Conservation (phyloP, 2,329 filamentous ascomycete species). For the Xylaria sp. region DNA sequence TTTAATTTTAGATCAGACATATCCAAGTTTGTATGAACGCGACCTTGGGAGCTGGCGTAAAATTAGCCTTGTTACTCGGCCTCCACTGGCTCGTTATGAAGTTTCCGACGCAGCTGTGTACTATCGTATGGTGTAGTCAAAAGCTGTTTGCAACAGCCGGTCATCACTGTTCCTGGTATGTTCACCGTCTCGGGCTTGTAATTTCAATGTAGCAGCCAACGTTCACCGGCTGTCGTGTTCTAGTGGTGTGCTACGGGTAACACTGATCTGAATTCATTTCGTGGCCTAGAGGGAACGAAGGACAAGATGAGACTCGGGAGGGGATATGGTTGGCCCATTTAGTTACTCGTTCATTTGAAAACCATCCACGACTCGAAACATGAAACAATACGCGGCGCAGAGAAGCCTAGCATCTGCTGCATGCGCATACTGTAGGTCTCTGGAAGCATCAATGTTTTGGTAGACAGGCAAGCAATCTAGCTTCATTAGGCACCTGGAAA, state of each 20-base stretch:
- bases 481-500: background rate
- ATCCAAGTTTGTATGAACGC: background rate
- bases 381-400: background rate
- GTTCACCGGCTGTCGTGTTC: too few species aligned
- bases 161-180: background rate
- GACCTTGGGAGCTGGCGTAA: background rate
- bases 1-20: background rate
- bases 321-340: background rate
- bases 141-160: background rate
- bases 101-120: background rate
- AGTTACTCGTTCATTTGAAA: background rate
- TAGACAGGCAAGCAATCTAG: background rate
- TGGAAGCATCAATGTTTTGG: background rate
- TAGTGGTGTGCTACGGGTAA: too few species aligned
- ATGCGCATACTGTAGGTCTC: constrained; percentile 8
- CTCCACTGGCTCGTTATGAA: background rate
- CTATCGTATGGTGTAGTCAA: background rate
- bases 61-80: background rate
- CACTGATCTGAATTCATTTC: background rate
- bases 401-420: background rate
- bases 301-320: background rate
- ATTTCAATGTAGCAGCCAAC: too few species aligned
- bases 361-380: background rate
- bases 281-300: background rate
- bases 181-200: background rate